Base-by-base conservation (phyloP, 371 early-diverging fungal species). In the Circinella minor region DNA sequence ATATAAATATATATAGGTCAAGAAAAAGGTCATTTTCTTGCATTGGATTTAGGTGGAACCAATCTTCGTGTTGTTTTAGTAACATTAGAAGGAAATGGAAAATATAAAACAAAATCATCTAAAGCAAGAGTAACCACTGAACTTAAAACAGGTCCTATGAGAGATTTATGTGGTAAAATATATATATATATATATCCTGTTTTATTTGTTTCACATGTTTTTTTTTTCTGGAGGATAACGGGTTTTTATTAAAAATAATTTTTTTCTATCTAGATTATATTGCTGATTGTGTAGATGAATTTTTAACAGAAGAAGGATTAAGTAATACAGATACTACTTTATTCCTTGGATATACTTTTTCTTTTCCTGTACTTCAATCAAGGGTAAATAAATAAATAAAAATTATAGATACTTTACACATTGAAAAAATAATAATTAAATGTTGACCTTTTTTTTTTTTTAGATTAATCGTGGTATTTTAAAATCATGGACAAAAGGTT, bases 1-100 rank as follows among this genome's bases (percentile, higher is more conserved):
- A n/a, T n/a, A n/a, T n/a, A n/a, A n/a, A n/a, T n/a, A n/a, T n/a
- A n/a, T n/a, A n/a, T n/a, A 61, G 94, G 94, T 55, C 73, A 88
- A 73, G 98, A 97, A 80, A 85, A 83, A 37, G 98, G 97, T 47
- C 80, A 89, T 38, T 96, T 87, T 77, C 85, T 98, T 55, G 96
- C 97, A 15, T 85, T 98, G 67, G 99, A 98, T 75, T 84, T 98
- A 54, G 99, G 98, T 65, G 99, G 98, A 46, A 94, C 97, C 67
- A 95, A 98, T 77, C 87, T 98, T 68, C 90, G 99, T 14, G 95
- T 98, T 2, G 95, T 95, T 61, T 85, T 91, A 69, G 93, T 98
- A 17, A 86, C 85, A 20, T 86, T 98, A n/a, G 77, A 88, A 67
- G 96, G 96, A n/a, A 75, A 84, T 71, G 90, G 94, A 54, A 79